Conservation (phyloP, 2,329 filamentous ascomycete genomes). For the Penicillium expansum region DNA sequence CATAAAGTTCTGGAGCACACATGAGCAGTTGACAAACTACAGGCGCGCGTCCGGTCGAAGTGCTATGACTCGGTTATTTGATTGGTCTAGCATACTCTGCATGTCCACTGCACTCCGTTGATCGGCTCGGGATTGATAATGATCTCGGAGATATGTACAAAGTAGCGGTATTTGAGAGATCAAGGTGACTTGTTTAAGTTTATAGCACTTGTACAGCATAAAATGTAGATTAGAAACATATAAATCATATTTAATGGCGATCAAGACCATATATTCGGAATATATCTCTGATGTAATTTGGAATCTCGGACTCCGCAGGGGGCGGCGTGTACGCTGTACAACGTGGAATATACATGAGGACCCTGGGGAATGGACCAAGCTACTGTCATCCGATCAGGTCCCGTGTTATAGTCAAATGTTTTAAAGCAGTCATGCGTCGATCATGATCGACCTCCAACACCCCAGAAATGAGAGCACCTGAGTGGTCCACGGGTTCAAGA, state of each 20-base stretch:
- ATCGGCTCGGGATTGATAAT: slow-evolving; percentile 1
- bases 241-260: not conserved
- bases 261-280: not conserved
- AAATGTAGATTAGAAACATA: not conserved
- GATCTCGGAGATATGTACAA: not conserved
- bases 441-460: not conserved
- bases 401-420: not conserved
- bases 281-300: not conserved
- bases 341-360: not conserved
- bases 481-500: not conserved
- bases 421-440: not conserved
- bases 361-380: not conserved
- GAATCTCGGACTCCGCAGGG: not conserved
- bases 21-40: slow-evolving; percentile 7
- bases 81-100: slow-evolving; percentile 7
- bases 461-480: not conserved
- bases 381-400: not conserved
- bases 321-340: not conserved
- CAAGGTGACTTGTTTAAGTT: not conserved
- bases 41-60: not conserved
- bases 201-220: not conserved
- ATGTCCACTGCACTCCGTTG: not conserved
- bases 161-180: not conserved
- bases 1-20: not conserved
- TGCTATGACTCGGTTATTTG: not conserved